A percentile compares a stretch with the other conserved stretches of the same genome.
These are phyloP conservation scores for Aspergillus pseudonomiae DNA, from an alignment of 2,329 filamentous ascomycete species.

Conservation along the genomic window DNA sequence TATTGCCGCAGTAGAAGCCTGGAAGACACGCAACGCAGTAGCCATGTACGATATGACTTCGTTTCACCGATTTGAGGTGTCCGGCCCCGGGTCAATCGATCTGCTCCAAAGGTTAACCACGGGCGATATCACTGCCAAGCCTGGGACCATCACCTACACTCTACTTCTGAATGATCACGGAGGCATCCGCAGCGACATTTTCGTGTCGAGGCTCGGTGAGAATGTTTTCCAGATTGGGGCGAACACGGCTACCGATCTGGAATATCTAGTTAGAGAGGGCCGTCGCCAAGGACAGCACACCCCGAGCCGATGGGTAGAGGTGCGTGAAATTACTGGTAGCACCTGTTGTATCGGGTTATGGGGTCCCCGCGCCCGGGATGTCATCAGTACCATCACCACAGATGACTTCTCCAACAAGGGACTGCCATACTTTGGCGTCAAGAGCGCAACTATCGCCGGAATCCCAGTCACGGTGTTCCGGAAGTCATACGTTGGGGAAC, in stretches of 20 bases:
- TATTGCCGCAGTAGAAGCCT: conserved; percentile 63
- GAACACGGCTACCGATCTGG: conserved; percentile 58
- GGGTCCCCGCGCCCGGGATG: conserved; percentile 59
- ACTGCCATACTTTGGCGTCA: conserved; percentile 56
- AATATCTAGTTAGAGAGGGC: conserved; percentile 59
- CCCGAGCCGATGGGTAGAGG: conserved; percentile 51
- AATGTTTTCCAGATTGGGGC: conserved; percentile 56
- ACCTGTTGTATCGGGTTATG: conserved; percentile 66
- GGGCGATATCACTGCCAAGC: conserved; percentile 44
- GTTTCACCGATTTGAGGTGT: conserved; percentile 60
- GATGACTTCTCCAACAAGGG: conserved; percentile 35
- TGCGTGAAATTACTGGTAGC: conserved; percentile 62
- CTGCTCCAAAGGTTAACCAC: conserved; percentile 56
- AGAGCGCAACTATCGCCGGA: conserved; percentile 54
- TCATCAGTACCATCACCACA: conserved; percentile 47
- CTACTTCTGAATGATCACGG: conserved; percentile 58
- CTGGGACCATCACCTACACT: conserved; percentile 59
- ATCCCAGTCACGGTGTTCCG: conserved; percentile 61
- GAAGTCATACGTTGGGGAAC: conserved; percentile 64
- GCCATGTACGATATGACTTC: conserved; percentile 67
- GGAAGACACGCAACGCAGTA: conserved; percentile 65
- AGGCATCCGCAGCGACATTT: conserved; percentile 61
- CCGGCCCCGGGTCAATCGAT: conserved; percentile 59
- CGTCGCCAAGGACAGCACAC: conserved; percentile 48
- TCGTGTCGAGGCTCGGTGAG: conserved; percentile 55